These are phyloP conservation scores for Chlorella ohadii DNA, from an alignment of 139 green algal genomes.

Conservation along the genomic window DNA sequence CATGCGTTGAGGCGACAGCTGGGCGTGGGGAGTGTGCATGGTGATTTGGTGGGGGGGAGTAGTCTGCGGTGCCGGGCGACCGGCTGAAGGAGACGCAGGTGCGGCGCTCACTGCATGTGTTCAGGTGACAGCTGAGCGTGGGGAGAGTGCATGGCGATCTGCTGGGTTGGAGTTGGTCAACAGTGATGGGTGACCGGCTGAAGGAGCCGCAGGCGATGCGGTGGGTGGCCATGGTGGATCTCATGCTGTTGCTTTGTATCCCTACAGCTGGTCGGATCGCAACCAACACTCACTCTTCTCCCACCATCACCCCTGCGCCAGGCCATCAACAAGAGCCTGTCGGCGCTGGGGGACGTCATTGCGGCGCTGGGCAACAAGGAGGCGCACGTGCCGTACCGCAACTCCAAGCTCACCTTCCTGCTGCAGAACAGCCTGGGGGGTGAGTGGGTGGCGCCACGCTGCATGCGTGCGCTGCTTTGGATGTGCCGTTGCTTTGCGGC, in stretches of 20 bases:
- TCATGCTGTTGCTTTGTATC: background rate
- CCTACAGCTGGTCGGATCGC: no score
- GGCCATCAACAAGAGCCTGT: constrained; percentile 94
- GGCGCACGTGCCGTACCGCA: constrained; percentile 87
- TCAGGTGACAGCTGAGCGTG: no score
- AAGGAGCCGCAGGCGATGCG: constrained; percentile 93
- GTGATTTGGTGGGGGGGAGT: no score
- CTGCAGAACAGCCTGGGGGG: constrained; percentile 56
- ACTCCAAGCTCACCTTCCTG: constrained; percentile 97
- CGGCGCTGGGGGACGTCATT: constrained; percentile 90
- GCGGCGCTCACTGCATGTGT: background rate
- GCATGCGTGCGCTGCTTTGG: no score
- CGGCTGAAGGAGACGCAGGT: constrained; percentile 89
- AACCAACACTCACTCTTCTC: no score
- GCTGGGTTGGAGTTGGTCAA: no score
- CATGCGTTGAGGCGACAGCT: no score
- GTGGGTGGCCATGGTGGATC: no score
- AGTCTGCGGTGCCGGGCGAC: constrained; percentile 72
- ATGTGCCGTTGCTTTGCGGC: no score
- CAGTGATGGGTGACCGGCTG: constrained; percentile 78
- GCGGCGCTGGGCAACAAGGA: constrained; percentile 73
- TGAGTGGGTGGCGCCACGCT: no score
- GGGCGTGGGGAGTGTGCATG: no score
- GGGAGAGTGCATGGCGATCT: no score
- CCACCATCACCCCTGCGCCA: background rate